Conservation (phyloP, 1,284 basidiomycete genomes). For the Mycosarcoma maydis region DNA sequence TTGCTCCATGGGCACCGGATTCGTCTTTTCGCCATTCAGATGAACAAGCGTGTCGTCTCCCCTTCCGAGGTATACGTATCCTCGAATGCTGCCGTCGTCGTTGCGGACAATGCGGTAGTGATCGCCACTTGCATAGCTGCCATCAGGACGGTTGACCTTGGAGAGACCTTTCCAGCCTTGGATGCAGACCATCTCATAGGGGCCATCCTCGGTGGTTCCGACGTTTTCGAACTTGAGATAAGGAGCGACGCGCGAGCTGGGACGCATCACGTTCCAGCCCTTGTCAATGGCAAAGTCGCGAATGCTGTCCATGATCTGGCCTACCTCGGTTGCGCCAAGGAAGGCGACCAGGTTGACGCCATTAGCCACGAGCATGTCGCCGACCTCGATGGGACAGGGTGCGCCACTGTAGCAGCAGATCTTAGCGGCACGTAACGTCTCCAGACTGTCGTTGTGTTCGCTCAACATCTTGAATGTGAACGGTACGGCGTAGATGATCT, state of each 20-base stretch:
- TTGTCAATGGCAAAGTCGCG: conserved; percentile 73
- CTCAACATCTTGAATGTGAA: conserved; percentile 71
- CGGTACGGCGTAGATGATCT: conserved; percentile 68
- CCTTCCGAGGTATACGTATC: conserved; percentile 73
- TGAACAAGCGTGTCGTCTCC: conserved; percentile 73
- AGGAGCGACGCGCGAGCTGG: conserved; percentile 31
- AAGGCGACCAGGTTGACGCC: conserved; percentile 73
- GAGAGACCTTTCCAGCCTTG: conserved; percentile 73
- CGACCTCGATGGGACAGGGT: conserved; percentile 70
- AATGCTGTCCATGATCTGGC: conserved; percentile 69
- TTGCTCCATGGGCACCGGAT: conserved; percentile 52
- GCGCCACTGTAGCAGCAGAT: conserved; percentile 71
- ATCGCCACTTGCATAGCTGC: conserved; percentile 74
- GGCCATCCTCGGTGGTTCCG: conserved; percentile 27
- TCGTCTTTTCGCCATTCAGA: conserved; percentile 55
- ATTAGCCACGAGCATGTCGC: conserved; percentile 71
- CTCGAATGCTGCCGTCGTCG: conserved; percentile 69
- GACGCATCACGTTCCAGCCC: conserved; percentile 73
- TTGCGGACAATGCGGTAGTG: conserved; percentile 69
- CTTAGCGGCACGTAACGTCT: conserved; percentile 70
- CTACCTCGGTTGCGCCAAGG: conserved; percentile 69
- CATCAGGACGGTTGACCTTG: conserved; percentile 72
- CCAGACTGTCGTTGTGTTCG: conserved; percentile 71
- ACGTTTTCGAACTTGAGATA: conserved; percentile 37
- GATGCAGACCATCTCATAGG: conserved; percentile 72